phyloP scores from a whole-genome alignment of 257 asterid species.

The Solanum bulbocastanum region DNA sequence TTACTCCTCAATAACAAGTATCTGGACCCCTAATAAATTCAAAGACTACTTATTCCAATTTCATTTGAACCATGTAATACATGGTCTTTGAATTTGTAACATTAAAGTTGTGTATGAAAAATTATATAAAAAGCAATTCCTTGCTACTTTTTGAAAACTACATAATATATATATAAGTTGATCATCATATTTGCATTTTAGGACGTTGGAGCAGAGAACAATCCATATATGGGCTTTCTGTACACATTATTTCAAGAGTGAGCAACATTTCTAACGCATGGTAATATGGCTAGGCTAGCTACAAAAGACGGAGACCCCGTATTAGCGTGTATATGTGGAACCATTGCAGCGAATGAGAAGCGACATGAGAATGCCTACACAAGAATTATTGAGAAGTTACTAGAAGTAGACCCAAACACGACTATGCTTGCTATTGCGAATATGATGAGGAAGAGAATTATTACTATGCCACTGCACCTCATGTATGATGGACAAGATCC shows the following conservation, averaged over 20 bases:
- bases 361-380: conserved; percentile 22
- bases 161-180: neutral
- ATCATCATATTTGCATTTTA: neutral
- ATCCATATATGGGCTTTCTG: conserved; percentile 22
- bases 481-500: conserved; percentile 26
- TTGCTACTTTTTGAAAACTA: no score
- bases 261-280: conserved; percentile 16
- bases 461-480: conserved; percentile 24
- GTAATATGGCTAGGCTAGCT: conserved; percentile 28
- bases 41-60: neutral
- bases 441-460: conserved; percentile 27
- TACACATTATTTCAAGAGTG: conserved; percentile 36
- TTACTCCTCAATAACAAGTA: no score
- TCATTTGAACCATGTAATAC: neutral
- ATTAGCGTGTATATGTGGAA: conserved; percentile 24
- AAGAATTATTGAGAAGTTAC: conserved; percentile 17
- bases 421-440: conserved; percentile 15
- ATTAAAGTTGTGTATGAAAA: neutral
- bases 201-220: conserved; percentile 17
- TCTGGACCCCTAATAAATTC: neutral
- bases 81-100: neutral
- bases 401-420: conserved; percentile 16
- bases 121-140: no score
- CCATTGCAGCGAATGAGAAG: conserved; percentile 27
- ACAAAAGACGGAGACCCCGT: conserved; percentile 11